Evolutionary conservation across 306 rosid species (phyloP).

Genomic region (Medicago ruthenica): DNA sequence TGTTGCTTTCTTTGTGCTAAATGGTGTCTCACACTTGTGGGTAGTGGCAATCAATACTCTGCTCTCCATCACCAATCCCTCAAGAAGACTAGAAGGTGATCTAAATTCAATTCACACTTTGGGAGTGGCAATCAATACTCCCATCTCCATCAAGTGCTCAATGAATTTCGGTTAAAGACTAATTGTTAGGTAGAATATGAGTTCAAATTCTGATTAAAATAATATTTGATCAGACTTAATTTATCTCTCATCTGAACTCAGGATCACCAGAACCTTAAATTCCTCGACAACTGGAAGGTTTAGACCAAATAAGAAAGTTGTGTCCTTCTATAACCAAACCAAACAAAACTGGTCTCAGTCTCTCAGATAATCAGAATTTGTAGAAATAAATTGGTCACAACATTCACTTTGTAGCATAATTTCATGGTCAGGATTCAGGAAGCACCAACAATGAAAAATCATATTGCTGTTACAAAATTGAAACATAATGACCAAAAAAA

Average conservation of each 20-base stretch:
- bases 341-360: slow-evolving; percentile 26
- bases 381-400: slow-evolving; percentile 18
- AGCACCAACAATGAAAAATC: not conserved
- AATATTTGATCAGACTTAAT: not conserved
- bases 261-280: not conserved
- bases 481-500: slow-evolving; percentile 30
- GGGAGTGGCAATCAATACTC: not conserved
- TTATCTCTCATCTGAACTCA: not conserved
- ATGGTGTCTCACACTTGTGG: slow-evolving; percentile 44
- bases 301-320: not conserved
- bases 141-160: not conserved
- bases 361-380: slow-evolving; percentile 33
- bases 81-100: slow-evolving; percentile 5
- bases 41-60: slow-evolving; percentile 42
- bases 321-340: slow-evolving; percentile 27
- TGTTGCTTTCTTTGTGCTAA: slow-evolving; percentile 52
- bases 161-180: not conserved
- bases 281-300: not conserved
- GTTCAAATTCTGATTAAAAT: too few relatives aligned
- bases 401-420: not conserved
- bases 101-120: slow-evolving; percentile 32
- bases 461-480: slow-evolving; percentile 27
- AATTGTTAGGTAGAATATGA: too few relatives aligned
- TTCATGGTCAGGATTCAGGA: not conserved
- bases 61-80: slow-evolving; percentile 33